These are phyloP conservation scores for Secale cereale DNA, from an alignment of 176 grass and related monocot species.

Conservation along the genomic window DNA sequence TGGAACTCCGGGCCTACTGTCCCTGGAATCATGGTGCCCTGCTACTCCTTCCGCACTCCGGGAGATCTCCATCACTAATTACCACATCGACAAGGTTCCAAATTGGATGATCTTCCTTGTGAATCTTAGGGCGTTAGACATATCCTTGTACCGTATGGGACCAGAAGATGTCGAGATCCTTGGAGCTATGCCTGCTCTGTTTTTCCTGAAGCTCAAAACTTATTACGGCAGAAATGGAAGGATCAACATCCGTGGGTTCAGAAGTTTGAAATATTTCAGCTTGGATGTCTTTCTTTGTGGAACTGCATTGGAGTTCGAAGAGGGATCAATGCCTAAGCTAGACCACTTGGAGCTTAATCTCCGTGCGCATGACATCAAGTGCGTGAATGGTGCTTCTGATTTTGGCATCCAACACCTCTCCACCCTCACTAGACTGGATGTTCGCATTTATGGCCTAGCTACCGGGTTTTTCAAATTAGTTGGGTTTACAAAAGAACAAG, in stretches of 20 bases:
- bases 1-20: not conserved
- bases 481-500: too few species aligned
- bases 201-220: not conserved
- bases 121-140: not conserved
- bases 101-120: not conserved
- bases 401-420: not conserved
- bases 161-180: constrained; percentile 19
- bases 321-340: not conserved
- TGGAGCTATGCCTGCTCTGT: constrained; percentile 6
- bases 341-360: not conserved
- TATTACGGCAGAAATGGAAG: not conserved
- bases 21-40: not conserved
- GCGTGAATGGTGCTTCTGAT: not conserved
- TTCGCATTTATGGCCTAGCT: too few species aligned
- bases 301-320: not conserved
- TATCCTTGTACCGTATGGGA: not conserved
- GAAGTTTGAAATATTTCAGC: constrained; percentile 5
- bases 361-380: not conserved
- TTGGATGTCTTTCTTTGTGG: not conserved
- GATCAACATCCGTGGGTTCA: constrained; percentile 9
- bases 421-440: not conserved
- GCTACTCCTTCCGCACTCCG: not conserved
- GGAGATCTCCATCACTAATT: not conserved
- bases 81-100: not conserved
- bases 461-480: too few species aligned